Evolutionary conservation across 2,329 filamentous ascomycete genomes (phyloP).

Genomic region (Ophiocordyceps camponoti-floridani): DNA sequence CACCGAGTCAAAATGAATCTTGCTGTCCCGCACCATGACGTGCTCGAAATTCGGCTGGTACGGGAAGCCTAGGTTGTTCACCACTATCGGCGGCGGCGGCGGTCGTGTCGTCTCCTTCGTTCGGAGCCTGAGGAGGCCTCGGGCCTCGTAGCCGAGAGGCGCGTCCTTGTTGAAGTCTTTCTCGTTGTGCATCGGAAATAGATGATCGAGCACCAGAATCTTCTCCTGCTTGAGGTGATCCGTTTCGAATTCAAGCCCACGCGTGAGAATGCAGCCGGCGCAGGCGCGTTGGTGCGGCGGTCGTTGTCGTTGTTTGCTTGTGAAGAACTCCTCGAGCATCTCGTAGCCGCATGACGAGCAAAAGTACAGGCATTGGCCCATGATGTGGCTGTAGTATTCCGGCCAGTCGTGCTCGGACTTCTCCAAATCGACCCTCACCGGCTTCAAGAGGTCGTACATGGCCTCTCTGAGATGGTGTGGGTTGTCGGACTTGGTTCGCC

Average conservation of each 20-base stretch:
- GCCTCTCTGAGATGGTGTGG: slow-evolving; percentile 5
- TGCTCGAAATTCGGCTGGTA: slow-evolving; percentile 1
- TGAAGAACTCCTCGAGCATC: slow-evolving; percentile 14
- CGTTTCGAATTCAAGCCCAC: slow-evolving; percentile 10
- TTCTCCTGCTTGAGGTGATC: slow-evolving; percentile 11
- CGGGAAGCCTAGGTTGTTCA: slow-evolving; percentile 4
- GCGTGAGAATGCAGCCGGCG: slow-evolving; percentile 12
- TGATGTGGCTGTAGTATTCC: slow-evolving; percentile 7
- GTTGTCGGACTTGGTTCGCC: not conserved
- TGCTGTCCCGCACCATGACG: slow-evolving; percentile 9
- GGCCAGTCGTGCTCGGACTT: slow-evolving; percentile 6
- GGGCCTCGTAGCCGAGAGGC: slow-evolving; percentile 7
- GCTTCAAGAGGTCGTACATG: slow-evolving; percentile 15
- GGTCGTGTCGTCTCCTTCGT: slow-evolving; percentile 4
- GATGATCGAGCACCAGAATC: slow-evolving; percentile 3
- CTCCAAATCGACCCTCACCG: slow-evolving; percentile 11
- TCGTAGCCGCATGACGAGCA: slow-evolving; percentile 18
- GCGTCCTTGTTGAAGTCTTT: slow-evolving; percentile 13
- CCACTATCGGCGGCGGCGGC: not conserved
- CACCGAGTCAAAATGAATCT: slow-evolving; percentile 11
- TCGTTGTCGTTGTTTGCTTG: too few species aligned
- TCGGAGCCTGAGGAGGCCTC: slow-evolving; percentile 7
- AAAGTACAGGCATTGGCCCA: slow-evolving; percentile 9
- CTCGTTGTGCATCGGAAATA: slow-evolving; percentile 11
- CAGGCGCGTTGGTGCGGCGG: slow-evolving; percentile 8